A percentile compares a stretch with the other conserved stretches of the same genome.
These are phyloP conservation scores for Yamadazyma atmosphaerica DNA, from an alignment of 1,139 yeast genomes.

Conservation along the genomic window DNA sequence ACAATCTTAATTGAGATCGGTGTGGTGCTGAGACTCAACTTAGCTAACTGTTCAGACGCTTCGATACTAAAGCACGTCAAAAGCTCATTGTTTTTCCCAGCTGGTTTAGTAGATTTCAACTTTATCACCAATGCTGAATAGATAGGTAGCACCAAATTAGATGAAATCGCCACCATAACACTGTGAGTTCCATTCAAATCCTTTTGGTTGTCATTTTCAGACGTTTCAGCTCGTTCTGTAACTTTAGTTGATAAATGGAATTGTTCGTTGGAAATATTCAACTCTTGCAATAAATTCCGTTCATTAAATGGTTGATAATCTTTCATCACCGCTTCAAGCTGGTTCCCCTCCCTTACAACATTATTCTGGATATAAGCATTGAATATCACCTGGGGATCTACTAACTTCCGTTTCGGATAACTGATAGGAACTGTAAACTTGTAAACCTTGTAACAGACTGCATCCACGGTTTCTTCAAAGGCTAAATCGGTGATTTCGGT, in stretches of 20 bases:
- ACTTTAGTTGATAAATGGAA: constrained; percentile 2
- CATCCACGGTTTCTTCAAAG: constrained; percentile 1
- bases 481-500: constrained; percentile 5
- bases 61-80: constrained; percentile 59
- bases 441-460: constrained; percentile 13
- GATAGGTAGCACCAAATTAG: constrained; percentile 21
- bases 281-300: constrained; percentile 9
- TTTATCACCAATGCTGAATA: constrained; percentile 43
- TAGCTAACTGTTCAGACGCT: constrained; percentile 45
- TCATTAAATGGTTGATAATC: constrained; percentile 2
- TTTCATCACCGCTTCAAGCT: neutral
- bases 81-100: constrained; percentile 52
- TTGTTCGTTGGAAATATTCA: constrained; percentile 2
- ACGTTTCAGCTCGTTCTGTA: too few relatives aligned
- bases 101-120: constrained; percentile 57
- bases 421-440: constrained; percentile 33
- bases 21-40: constrained; percentile 13
- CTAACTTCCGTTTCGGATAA: constrained; percentile 37
- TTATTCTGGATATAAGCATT: constrained; percentile 16
- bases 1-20: constrained; percentile 8
- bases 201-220: too few relatives aligned
- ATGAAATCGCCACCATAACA: constrained; percentile 2
- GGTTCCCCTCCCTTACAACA: neutral
- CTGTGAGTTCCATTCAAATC: too few relatives aligned
- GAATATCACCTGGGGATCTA: constrained; percentile 30